Evolutionary conservation across 2,329 filamentous ascomycete genomes (phyloP).

Genomic region (Aureobasidium uvarum): DNA sequence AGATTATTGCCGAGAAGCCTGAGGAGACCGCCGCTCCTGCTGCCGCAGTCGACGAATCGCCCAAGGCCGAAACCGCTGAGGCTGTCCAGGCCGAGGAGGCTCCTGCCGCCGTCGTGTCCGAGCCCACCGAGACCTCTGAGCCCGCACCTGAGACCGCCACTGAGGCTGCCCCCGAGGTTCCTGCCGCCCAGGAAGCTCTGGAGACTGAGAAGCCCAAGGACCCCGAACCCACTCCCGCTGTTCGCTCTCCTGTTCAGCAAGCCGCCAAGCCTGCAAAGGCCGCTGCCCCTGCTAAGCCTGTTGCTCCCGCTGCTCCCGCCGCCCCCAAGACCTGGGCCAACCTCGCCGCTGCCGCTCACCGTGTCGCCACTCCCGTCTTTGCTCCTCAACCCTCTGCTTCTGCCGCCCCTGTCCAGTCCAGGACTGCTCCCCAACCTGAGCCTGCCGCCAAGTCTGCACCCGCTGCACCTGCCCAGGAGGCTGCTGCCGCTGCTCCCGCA

Average conservation of each 20-base stretch:
- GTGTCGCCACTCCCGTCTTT: conserved; percentile 45
- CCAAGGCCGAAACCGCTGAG: conserved; percentile 38
- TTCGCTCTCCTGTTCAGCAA: conserved; percentile 37
- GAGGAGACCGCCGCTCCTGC: conserved; percentile 32
- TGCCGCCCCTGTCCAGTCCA: conserved; percentile 37
- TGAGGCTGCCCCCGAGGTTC: conserved; percentile 35
- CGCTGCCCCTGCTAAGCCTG: conserved; percentile 53
- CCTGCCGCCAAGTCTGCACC: conserved; percentile 36
- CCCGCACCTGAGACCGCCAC: conserved; percentile 36
- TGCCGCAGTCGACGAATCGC: conserved; percentile 41
- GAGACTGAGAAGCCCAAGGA: conserved; percentile 62
- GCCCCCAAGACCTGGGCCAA: conserved; percentile 70
- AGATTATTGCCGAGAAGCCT: conserved; percentile 41
- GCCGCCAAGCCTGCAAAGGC: conserved; percentile 55
- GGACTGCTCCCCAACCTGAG: conserved; percentile 31
- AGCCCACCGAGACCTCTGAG: conserved; percentile 32
- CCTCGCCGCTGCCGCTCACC: conserved; percentile 56
- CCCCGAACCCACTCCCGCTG: conserved; percentile 57
- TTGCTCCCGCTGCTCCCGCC: conserved; percentile 55
- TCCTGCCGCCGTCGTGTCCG: conserved; percentile 35
- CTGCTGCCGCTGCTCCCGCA: conserved; percentile 40
- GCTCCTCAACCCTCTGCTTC: conserved; percentile 33
- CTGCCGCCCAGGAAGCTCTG: conserved; percentile 36
- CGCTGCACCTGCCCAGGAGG: conserved; percentile 31
- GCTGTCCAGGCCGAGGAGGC: conserved; percentile 42